Percentiles rank a stretch among this genome's conserved stretches.
These are phyloP conservation scores for Cladosporium sp. DNA, from an alignment of 2,329 filamentous ascomycete species.

Conservation along the genomic window DNA sequence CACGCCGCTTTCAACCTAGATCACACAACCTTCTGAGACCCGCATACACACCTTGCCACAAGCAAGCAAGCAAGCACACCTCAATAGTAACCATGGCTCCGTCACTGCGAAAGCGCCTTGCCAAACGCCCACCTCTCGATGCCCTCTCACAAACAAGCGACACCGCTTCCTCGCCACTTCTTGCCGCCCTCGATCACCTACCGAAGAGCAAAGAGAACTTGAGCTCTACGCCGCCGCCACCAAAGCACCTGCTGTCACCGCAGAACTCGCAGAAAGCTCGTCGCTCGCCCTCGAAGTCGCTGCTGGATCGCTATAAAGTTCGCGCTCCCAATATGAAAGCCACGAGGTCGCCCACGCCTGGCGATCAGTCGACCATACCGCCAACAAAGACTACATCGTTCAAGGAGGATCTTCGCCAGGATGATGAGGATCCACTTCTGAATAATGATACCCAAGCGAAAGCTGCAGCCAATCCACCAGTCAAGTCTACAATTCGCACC, in stretches of 20 bases:
- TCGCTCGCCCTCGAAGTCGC: conserved; percentile 10
- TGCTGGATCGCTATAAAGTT: conserved; percentile 13
- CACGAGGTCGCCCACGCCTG: background rate
- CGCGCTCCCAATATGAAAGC: background rate
- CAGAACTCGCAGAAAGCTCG: background rate
- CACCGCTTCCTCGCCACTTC: background rate
- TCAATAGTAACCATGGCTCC: conserved; percentile 6
- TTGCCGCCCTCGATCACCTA: conserved; percentile 1
- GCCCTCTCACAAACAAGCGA: background rate
- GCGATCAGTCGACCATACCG: background rate
- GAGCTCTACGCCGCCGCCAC: conserved; percentile 6
- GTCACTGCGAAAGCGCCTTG: conserved; percentile 13
- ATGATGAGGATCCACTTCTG: background rate
- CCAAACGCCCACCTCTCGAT: conserved; percentile 1
- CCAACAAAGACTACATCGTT: background rate
- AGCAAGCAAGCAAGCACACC: background rate
- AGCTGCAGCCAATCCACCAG: background rate
- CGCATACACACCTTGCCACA: background rate
- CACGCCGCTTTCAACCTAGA: too few species aligned
- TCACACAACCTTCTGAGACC: too few species aligned
- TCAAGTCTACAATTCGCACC: conserved; percentile 1
- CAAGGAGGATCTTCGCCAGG: conserved; percentile 1
- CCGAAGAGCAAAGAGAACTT: conserved; percentile 4
- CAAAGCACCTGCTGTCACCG: background rate
- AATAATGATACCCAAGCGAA: background rate